Percentiles rank a stretch among this genome's conserved stretches.
phyloP scores from a whole-genome alignment of 2,329 filamentous ascomycete genomes.

The Apiospora sp. region DNA sequence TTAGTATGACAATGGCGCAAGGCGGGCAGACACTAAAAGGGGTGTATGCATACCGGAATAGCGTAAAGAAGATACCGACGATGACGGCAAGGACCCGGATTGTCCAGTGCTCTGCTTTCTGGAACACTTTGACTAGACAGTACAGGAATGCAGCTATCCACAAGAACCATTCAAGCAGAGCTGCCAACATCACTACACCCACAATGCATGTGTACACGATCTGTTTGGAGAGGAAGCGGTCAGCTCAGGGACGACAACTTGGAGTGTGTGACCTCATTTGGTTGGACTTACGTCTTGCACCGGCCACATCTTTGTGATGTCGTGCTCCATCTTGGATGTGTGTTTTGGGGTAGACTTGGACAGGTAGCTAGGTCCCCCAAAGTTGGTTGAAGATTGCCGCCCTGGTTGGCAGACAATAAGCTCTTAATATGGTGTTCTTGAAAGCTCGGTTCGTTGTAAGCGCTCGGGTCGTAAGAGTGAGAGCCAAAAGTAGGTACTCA shows the following conservation, averaged over 20 bases:
- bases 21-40: slow-evolving; percentile 1
- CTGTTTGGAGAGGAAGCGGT: slow-evolving; percentile 52
- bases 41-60: slow-evolving; percentile 68
- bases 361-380: neutral
- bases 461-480: neutral
- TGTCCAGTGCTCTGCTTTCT: slow-evolving; percentile 89
- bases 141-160: slow-evolving; percentile 96
- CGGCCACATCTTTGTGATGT: slow-evolving; percentile 57
- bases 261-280: neutral
- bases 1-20: slow-evolving; percentile 30
- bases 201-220: slow-evolving; percentile 87
- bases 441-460: neutral
- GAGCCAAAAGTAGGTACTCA: slow-evolving; percentile 9
- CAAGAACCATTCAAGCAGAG: slow-evolving; percentile 90
- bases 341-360: neutral
- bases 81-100: slow-evolving; percentile 80
- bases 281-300: slow-evolving; percentile 53
- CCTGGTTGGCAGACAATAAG: neutral
- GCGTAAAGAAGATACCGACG: slow-evolving; percentile 77
- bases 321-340: slow-evolving; percentile 49
- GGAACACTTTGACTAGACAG: slow-evolving; percentile 86
- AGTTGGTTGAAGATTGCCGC: neutral
- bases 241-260: slow-evolving; percentile 7
- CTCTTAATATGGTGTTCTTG: neutral
- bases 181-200: slow-evolving; percentile 81